These are phyloP conservation scores for Scenedesmus sp. DNA, from an alignment of 163 green algal species.

Conservation along the genomic window DNA sequence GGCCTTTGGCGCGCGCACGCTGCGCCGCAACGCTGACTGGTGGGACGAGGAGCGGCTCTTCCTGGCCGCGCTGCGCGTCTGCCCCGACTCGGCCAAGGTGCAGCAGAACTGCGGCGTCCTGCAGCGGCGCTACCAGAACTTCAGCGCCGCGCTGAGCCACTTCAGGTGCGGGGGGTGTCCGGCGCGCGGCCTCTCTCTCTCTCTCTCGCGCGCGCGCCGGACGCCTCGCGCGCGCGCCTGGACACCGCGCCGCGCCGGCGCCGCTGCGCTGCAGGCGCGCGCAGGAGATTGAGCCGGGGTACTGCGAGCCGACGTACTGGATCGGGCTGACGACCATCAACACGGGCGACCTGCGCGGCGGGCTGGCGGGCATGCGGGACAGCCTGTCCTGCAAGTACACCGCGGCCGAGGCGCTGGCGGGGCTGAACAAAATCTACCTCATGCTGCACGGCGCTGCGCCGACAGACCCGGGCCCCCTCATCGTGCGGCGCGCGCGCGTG, in stretches of 20 bases:
- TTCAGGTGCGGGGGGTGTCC: slow-evolving; percentile 51
- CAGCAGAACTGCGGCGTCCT: slow-evolving; percentile 84
- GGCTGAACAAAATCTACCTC: slow-evolving; percentile 62
- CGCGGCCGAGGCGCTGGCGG: slow-evolving; percentile 58
- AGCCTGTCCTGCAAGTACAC: slow-evolving; percentile 78
- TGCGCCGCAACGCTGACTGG: slow-evolving; percentile 78
- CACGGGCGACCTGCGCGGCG: slow-evolving; percentile 39
- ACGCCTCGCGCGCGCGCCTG: too few species aligned
- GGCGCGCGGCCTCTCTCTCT: too few species aligned
- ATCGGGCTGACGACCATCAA: slow-evolving; percentile 69
- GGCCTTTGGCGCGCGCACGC: slow-evolving; percentile 58
- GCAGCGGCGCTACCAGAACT: slow-evolving; percentile 54
- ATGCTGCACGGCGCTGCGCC: slow-evolving; percentile 49
- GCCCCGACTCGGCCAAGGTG: slow-evolving; percentile 77
- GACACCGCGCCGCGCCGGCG: too few species aligned
- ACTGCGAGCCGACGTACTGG: slow-evolving; percentile 83
- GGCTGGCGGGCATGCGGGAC: slow-evolving; percentile 55
- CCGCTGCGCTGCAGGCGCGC: slow-evolving; percentile 56
- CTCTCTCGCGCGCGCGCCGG: too few species aligned
- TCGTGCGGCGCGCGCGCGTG: too few species aligned
- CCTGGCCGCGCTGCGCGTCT: slow-evolving; percentile 70
- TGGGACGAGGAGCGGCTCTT: slow-evolving; percentile 80
- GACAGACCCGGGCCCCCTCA: slow-evolving; percentile 23
- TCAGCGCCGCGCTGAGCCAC: slow-evolving; percentile 54
- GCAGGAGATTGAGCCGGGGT: slow-evolving; percentile 62